phyloP scores from a whole-genome alignment of 2,329 filamentous ascomycete genomes.

The Cladosporium halotolerans region DNA sequence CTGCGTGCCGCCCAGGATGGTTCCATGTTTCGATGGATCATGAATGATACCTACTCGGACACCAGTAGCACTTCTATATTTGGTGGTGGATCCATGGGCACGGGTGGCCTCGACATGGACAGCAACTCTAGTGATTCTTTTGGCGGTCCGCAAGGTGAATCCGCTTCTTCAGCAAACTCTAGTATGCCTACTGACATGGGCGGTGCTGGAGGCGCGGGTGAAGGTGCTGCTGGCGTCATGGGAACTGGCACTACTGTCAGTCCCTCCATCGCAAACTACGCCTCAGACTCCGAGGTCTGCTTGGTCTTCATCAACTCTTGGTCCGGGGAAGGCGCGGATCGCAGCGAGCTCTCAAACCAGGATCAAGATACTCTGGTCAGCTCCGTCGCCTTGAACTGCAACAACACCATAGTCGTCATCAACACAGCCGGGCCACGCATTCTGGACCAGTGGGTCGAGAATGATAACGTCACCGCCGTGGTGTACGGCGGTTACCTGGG shows the following conservation, averaged over 20 bases:
- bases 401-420: conserved; percentile 28
- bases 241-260: conserved; percentile 2
- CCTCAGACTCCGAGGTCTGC: conserved; percentile 21
- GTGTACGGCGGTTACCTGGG: conserved; percentile 26
- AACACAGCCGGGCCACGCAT: conserved; percentile 27
- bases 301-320: conserved; percentile 29
- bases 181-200: neutral
- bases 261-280: conserved; percentile 4
- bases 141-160: neutral
- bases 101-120: neutral
- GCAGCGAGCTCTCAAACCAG: conserved; percentile 21
- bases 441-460: conserved; percentile 26
- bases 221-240: neutral
- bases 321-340: conserved; percentile 24
- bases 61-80: conserved; percentile 5
- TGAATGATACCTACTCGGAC: conserved; percentile 21
- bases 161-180: neutral
- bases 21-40: conserved; percentile 17
- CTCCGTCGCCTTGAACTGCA: conserved; percentile 26
- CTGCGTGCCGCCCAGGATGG: conserved; percentile 16
- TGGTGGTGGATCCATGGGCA: neutral
- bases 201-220: neutral
- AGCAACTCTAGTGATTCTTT: neutral
- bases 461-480: conserved; percentile 27
- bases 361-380: conserved; percentile 25